These are phyloP conservation scores for Ustilago shanxiensis DNA, from an alignment of 1,284 basidiomycete genomes.

Conservation along the genomic window DNA sequence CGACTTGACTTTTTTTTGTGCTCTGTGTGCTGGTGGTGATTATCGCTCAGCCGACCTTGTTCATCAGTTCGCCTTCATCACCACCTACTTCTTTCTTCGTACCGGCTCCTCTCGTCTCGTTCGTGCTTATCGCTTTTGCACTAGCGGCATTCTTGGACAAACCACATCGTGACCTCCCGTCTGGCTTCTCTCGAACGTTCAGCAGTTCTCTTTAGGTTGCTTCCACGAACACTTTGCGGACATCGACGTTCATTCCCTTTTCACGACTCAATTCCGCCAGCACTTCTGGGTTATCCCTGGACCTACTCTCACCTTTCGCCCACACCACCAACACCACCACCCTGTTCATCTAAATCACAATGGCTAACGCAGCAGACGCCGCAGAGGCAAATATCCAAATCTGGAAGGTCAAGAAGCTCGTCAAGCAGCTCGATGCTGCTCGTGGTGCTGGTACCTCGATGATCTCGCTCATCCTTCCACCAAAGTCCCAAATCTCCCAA, in stretches of 20 bases:
- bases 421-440: constrained; percentile 68
- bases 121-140: neutral
- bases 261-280: neutral
- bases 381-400: constrained; percentile 70
- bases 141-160: neutral
- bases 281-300: neutral
- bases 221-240: neutral
- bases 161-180: neutral
- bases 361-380: constrained; percentile 47
- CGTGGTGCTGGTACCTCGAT: constrained; percentile 90
- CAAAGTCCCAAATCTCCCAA: constrained; percentile 95
- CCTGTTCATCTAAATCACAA: constrained; percentile 2
- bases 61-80: neutral
- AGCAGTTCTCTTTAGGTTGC: neutral
- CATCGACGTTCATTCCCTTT: neutral
- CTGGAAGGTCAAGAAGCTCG: constrained; percentile 93
- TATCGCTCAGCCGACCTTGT: neutral
- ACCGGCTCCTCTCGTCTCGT: neutral
- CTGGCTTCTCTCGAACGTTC: too few relatives aligned
- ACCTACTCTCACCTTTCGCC: neutral
- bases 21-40: too few relatives aligned
- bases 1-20: neutral
- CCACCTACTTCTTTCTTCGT: neutral
- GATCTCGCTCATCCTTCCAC: constrained; percentile 97
- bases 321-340: too few relatives aligned